Percentiles rank a stretch among this genome's conserved stretches.
Evolutionary conservation across 2,329 filamentous ascomycete species (phyloP).

Genomic region (Talaromyces sp.): DNA sequence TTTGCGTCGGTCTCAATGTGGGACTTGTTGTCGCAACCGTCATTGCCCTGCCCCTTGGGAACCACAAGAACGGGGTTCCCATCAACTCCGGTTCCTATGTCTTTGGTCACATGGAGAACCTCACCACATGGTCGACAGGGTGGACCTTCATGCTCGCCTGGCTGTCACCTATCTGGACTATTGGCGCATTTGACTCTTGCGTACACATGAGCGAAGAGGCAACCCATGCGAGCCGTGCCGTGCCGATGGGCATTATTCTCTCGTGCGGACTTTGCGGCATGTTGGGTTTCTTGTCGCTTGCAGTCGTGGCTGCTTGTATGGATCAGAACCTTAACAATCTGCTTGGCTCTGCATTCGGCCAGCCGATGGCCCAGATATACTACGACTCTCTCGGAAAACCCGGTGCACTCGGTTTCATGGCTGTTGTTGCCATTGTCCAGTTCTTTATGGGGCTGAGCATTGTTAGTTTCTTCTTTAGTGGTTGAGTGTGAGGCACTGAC

Average conservation of each 20-base stretch:
- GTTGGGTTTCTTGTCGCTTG: constrained; percentile 54
- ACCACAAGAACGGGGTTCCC: constrained; percentile 17
- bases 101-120: constrained; percentile 53
- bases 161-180: constrained; percentile 59
- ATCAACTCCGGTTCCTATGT: constrained; percentile 45
- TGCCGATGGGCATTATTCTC: constrained; percentile 56
- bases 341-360: constrained; percentile 48
- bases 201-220: constrained; percentile 60
- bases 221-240: constrained; percentile 54
- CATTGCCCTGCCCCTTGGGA: constrained; percentile 53
- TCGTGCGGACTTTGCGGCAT: constrained; percentile 52
- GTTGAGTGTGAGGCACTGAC: neutral
- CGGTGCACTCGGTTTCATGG: constrained; percentile 56
- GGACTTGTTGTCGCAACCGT: constrained; percentile 53
- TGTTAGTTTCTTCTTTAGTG: neutral
- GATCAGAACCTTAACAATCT: constrained; percentile 48
- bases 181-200: constrained; percentile 51
- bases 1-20: constrained; percentile 53
- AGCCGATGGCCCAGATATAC: constrained; percentile 58
- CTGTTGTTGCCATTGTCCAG: constrained; percentile 55
- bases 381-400: constrained; percentile 57
- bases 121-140: constrained; percentile 54
- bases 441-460: constrained; percentile 56
- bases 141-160: constrained; percentile 58
- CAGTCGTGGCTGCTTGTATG: constrained; percentile 56